Conservation (phyloP, 805 yeast species). For the Schwanniomyces polymorphus region DNA sequence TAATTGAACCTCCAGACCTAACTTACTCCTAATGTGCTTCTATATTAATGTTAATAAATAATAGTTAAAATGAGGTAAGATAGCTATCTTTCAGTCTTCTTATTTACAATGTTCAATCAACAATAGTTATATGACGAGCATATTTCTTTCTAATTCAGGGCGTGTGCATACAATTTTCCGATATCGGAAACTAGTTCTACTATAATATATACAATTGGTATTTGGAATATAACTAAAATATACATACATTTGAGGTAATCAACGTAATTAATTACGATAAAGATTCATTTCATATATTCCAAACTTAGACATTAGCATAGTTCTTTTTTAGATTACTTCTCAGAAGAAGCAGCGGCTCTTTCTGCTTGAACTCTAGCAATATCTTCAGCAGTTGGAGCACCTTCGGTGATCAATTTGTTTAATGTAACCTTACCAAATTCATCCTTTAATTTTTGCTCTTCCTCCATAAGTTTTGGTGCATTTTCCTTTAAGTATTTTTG, state of each 20-base stretch:
- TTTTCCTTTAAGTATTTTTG: constrained; percentile 59
- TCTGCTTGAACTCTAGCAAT: constrained; percentile 44
- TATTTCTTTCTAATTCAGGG: not conserved
- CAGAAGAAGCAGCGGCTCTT: constrained; percentile 11
- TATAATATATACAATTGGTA: not conserved
- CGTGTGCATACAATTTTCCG: not conserved
- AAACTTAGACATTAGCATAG: not conserved
- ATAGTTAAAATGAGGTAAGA: not conserved
- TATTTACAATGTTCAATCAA: not conserved
- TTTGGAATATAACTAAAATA: not conserved
- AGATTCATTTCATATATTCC: not conserved
- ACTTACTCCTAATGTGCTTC: no score
- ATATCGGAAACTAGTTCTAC: not conserved
- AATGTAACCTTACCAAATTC: constrained; percentile 79
- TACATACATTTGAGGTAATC: not conserved
- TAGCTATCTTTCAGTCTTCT: not conserved
- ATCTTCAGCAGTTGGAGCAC: constrained; percentile 74
- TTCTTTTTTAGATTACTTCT: not conserved
- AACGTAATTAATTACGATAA: not conserved
- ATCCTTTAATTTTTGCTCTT: constrained; percentile 83
- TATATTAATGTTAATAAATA: no score
- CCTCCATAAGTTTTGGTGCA: constrained; percentile 70
- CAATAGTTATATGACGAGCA: not conserved
- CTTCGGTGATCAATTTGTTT: constrained; percentile 83
- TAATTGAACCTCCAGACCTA: no score